Percentiles rank a stretch among this genome's conserved stretches.
These are phyloP conservation scores for Mucor circinelloides DNA, from an alignment of 371 early-diverging fungal species.

Conservation along the genomic window DNA sequence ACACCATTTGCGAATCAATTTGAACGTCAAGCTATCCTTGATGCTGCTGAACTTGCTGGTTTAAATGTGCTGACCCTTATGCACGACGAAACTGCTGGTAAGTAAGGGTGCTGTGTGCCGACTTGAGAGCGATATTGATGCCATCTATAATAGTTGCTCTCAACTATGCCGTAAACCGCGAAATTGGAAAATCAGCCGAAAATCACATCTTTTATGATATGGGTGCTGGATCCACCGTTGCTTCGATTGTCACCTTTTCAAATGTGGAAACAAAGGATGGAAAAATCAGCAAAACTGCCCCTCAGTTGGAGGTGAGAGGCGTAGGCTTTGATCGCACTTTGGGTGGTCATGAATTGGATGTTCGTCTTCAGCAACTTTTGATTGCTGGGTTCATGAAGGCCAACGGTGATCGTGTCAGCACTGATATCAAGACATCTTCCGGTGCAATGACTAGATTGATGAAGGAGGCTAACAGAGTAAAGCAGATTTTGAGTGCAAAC, in stretches of 20 bases:
- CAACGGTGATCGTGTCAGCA: slow-evolving; percentile 42
- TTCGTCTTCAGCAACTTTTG: slow-evolving; percentile 74
- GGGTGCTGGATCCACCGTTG: slow-evolving; percentile 95
- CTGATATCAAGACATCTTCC: slow-evolving; percentile 54
- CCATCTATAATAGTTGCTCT: slow-evolving; percentile 69
- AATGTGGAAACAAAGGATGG: slow-evolving; percentile 62
- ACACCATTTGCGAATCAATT: slow-evolving; percentile 89
- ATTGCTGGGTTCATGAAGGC: slow-evolving; percentile 70
- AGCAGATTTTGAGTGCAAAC: slow-evolving; percentile 95
- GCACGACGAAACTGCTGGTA: slow-evolving; percentile 93
- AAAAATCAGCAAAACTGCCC: slow-evolving; percentile 58
- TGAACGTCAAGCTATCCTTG: slow-evolving; percentile 92
- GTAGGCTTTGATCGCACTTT: slow-evolving; percentile 84
- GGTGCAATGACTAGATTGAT: slow-evolving; percentile 88
- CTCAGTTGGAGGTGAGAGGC: slow-evolving; percentile 79
- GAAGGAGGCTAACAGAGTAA: slow-evolving; percentile 93
- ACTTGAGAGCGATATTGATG: neutral
- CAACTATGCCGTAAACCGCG: slow-evolving; percentile 85
- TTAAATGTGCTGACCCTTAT: slow-evolving; percentile 82
- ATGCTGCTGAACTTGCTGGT: slow-evolving; percentile 93
- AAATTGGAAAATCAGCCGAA: slow-evolving; percentile 71
- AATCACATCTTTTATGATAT: slow-evolving; percentile 94
- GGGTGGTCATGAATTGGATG: slow-evolving; percentile 90
- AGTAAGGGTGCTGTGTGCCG: neutral
- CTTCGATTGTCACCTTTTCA: slow-evolving; percentile 85